These are phyloP conservation scores for Exophiala phaeomuriformis DNA, from an alignment of 2,329 filamentous ascomycete genomes.

Conservation along the genomic window DNA sequence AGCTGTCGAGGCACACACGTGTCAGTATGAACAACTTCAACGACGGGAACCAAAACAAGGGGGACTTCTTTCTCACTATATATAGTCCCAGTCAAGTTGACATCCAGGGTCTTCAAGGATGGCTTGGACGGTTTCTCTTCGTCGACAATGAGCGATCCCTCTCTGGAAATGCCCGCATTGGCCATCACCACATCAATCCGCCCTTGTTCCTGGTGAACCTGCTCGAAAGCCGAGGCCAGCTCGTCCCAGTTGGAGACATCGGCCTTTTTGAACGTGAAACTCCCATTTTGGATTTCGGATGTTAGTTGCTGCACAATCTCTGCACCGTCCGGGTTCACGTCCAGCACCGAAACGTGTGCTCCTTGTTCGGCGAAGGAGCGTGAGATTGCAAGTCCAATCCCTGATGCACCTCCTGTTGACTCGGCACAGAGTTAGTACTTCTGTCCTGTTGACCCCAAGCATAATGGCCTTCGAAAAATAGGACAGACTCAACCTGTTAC, in stretches of 20 bases:
- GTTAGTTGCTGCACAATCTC: constrained; percentile 25
- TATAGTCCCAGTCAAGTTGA: constrained; percentile 36
- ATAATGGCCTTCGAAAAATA: background rate
- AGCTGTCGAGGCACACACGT: constrained; percentile 30
- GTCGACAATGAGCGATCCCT: constrained; percentile 33
- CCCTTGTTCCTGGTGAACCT: constrained; percentile 31
- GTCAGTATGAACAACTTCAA: background rate
- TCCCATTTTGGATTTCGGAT: constrained; percentile 27
- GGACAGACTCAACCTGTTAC: constrained; percentile 28
- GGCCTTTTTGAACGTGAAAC: constrained; percentile 29
- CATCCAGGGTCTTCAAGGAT: constrained; percentile 33
- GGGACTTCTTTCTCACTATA: constrained; percentile 36
- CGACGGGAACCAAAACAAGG: background rate
- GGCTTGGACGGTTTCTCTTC: constrained; percentile 33
- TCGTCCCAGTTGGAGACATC: constrained; percentile 35
- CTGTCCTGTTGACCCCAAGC: background rate
- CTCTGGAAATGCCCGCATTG: constrained; percentile 45
- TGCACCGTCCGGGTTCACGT: constrained; percentile 30
- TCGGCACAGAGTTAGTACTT: constrained; percentile 1
- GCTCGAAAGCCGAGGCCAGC: constrained; percentile 33
- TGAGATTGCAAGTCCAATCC: constrained; percentile 34
- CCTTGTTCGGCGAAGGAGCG: constrained; percentile 29
- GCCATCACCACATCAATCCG: constrained; percentile 44
- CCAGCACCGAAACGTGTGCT: constrained; percentile 32
- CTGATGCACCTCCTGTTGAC: constrained; percentile 32